Conservation (phyloP, 2,329 filamentous ascomycete genomes). For the Sporothrix schenckii region DNA sequence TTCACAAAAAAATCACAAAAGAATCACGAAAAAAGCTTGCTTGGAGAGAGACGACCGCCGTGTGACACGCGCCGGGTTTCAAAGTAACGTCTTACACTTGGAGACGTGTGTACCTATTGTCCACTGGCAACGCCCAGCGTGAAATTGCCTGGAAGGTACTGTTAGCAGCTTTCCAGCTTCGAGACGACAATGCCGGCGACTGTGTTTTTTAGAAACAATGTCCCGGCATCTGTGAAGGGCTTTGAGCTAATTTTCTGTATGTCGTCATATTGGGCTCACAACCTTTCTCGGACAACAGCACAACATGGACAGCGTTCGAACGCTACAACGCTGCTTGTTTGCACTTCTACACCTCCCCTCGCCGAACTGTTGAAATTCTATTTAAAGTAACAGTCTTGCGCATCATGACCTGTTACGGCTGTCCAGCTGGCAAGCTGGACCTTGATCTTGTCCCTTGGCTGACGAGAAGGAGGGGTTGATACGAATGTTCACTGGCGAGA, state of each 20-base stretch:
- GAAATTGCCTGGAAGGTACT: no score
- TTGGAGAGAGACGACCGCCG: neutral
- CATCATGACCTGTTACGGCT: constrained; percentile 2
- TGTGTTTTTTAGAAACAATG: neutral
- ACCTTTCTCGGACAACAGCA: constrained; percentile 6
- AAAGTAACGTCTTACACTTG: constrained; percentile 5
- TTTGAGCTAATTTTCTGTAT: neutral
- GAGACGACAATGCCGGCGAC: neutral
- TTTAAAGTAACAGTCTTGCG: constrained; percentile 5
- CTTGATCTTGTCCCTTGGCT: neutral
- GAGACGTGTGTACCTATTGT: neutral
- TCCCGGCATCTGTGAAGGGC: neutral
- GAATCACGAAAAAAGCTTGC: neutral
- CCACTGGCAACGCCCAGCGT: no score
- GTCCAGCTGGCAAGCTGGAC: neutral
- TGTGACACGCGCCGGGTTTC: neutral
- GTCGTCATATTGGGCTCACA: neutral
- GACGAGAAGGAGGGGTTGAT: neutral
- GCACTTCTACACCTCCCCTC: neutral
- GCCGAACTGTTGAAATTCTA: neutral
- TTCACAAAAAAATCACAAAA: no score
- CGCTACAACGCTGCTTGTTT: neutral
- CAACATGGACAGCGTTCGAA: neutral
- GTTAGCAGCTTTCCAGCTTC: no score
- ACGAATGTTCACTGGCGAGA: neutral